phyloP scores from a whole-genome alignment of 768 basidiomycete species.

The Glaciozyma antarctica region DNA sequence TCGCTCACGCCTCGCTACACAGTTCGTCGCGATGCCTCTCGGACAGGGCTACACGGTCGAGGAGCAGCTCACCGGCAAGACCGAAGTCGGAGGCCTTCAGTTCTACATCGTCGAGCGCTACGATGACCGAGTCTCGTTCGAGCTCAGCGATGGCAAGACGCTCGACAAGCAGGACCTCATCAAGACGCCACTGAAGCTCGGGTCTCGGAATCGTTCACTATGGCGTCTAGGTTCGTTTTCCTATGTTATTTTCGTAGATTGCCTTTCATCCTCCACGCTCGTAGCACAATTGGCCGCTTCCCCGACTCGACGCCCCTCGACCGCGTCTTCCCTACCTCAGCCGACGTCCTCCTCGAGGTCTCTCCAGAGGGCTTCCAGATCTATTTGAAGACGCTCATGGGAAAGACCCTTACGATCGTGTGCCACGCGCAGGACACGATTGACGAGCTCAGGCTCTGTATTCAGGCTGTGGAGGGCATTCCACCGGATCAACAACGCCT shows the following conservation, averaged over 20 bases:
- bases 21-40: conserved; percentile 8
- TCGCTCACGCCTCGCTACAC: neutral
- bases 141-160: too few species aligned
- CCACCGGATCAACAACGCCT: conserved; percentile 89
- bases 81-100: conserved; percentile 1
- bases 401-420: conserved; percentile 48
- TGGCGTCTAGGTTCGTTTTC: too few species aligned
- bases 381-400: conserved; percentile 80
- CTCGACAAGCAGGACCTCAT: too few species aligned
- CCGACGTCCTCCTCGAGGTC: too few species aligned
- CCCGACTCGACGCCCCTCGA: too few species aligned
- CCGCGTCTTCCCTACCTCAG: too few species aligned
- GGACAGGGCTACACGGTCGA: conserved; percentile 7
- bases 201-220: too few species aligned
- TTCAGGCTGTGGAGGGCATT: conserved; percentile 87
- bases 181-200: too few species aligned
- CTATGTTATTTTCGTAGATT: too few species aligned
- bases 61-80: conserved; percentile 5
- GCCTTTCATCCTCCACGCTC: too few species aligned
- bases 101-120: neutral
- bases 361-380: too few species aligned
- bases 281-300: too few species aligned
- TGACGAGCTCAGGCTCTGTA: conserved; percentile 54
- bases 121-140: neutral
- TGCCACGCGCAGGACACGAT: conserved; percentile 47